These are phyloP conservation scores for Leishmania mexicana DNA, from an alignment of 208 protist species.

Conservation along the genomic window DNA sequence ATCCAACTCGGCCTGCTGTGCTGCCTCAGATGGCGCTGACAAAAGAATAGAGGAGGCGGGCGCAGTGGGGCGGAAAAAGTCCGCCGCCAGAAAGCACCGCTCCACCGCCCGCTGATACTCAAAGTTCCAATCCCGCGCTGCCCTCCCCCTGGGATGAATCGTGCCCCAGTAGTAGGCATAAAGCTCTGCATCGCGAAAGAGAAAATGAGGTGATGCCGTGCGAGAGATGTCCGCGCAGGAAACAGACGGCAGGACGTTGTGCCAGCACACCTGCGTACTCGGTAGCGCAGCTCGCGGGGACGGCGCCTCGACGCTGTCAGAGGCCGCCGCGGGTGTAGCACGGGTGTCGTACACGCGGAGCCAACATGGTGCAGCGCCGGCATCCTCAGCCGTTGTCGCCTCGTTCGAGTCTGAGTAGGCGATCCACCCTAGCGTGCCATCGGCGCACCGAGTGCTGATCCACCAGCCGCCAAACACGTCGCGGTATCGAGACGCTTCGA, in stretches of 20 bases:
- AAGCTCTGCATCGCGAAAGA: conserved; percentile 29
- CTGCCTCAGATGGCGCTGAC: not conserved
- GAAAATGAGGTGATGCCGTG: conserved; percentile 9
- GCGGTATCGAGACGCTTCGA: conserved; percentile 53
- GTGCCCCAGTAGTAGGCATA: conserved; percentile 53
- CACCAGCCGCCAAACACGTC: conserved; percentile 80
- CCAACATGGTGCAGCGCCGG: conserved; percentile 15
- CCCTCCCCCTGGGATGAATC: not conserved
- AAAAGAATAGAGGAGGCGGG: not conserved
- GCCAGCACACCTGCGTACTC: not conserved
- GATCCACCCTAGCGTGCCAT: conserved; percentile 58
- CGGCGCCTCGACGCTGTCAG: not conserved
- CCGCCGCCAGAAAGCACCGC: conserved; percentile 6
- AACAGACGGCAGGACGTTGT: not conserved
- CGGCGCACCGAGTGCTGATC: conserved; percentile 45
- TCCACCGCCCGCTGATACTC: conserved; percentile 52
- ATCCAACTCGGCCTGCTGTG: not conserved
- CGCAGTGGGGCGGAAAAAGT: not conserved
- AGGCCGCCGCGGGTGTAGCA: not conserved
- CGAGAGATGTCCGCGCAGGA: not conserved
- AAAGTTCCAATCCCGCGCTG: conserved; percentile 46
- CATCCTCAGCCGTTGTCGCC: not conserved
- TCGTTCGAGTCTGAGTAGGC: not conserved
- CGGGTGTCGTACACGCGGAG: conserved; percentile 49
- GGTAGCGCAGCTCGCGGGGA: not conserved